These are phyloP conservation scores for Skeletonema potamos DNA, from an alignment of 108 stramenopile species.

Conservation along the genomic window DNA sequence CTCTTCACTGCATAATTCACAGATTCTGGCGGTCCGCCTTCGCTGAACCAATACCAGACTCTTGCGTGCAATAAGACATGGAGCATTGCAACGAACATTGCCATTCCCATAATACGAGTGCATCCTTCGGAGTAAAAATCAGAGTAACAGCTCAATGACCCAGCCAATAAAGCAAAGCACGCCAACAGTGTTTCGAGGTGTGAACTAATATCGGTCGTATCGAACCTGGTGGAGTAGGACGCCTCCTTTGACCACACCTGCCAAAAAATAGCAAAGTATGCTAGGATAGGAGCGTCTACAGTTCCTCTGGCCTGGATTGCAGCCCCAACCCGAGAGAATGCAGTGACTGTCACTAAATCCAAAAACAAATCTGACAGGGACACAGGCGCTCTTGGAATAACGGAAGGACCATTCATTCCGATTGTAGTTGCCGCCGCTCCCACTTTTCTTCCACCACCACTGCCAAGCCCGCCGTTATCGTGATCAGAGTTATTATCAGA, in stretches of 20 bases:
- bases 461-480: not conserved
- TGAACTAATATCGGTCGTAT: slow-evolving; percentile 79
- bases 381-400: slow-evolving; percentile 51
- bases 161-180: slow-evolving; percentile 81
- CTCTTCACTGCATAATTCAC: slow-evolving; percentile 50
- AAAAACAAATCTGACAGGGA: slow-evolving; percentile 75
- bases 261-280: slow-evolving; percentile 88
- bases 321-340: slow-evolving; percentile 74
- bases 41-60: slow-evolving; percentile 59
- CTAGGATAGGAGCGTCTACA: slow-evolving; percentile 48
- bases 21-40: slow-evolving; percentile 28
- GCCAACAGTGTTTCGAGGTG: slow-evolving; percentile 64
- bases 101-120: slow-evolving; percentile 72
- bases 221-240: slow-evolving; percentile 72
- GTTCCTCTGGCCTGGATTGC: slow-evolving; percentile 61
- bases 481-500: slow-evolving; percentile 7
- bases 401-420: slow-evolving; percentile 5
- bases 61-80: slow-evolving; percentile 63
- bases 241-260: slow-evolving; percentile 82
- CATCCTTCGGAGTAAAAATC: slow-evolving; percentile 62
- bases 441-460: not conserved
- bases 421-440: not conserved
- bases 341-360: slow-evolving; percentile 76
- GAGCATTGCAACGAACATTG: slow-evolving; percentile 62
- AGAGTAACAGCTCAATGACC: slow-evolving; percentile 55